Conservation (phyloP, 192 early-diverging fungal genomes). For the Funneliformis mosseae region DNA sequence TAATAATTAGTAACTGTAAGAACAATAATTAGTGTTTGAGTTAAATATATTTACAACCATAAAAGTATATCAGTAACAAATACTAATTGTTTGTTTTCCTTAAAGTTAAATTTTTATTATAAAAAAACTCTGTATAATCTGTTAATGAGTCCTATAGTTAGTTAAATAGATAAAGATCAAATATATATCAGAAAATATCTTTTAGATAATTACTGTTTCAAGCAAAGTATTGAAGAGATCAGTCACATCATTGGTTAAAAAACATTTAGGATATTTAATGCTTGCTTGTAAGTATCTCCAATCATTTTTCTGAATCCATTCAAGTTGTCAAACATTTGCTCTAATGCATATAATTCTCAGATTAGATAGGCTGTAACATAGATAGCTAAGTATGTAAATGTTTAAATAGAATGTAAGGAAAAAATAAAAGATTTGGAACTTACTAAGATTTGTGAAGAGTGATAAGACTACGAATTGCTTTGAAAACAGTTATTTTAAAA, state of each 20-base stretch:
- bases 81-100: too few relatives aligned
- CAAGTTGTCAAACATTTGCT: not conserved
- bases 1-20: too few relatives aligned
- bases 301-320: slow-evolving; percentile 15
- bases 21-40: too few relatives aligned
- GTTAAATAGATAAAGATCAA: not conserved
- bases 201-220: slow-evolving; percentile 5
- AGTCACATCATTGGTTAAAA: not conserved
- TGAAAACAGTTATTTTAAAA: not conserved
- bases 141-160: too few relatives aligned
- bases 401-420: too few relatives aligned
- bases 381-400: too few relatives aligned
- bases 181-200: slow-evolving; percentile 2
- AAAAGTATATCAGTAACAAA: too few relatives aligned
- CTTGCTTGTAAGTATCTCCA: slow-evolving; percentile 12
- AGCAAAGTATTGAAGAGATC: slow-evolving; percentile 10
- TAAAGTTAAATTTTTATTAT: too few relatives aligned
- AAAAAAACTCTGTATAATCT: too few relatives aligned
- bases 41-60: too few relatives aligned
- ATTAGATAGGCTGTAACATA: not conserved
- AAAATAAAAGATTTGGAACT: not conserved
- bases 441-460: not conserved
- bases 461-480: not conserved
- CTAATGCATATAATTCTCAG: not conserved
- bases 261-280: slow-evolving; percentile 8